Base-by-base conservation (phyloP, 2,329 filamentous ascomycete genomes). In the Hymenoscyphus linearis region DNA sequence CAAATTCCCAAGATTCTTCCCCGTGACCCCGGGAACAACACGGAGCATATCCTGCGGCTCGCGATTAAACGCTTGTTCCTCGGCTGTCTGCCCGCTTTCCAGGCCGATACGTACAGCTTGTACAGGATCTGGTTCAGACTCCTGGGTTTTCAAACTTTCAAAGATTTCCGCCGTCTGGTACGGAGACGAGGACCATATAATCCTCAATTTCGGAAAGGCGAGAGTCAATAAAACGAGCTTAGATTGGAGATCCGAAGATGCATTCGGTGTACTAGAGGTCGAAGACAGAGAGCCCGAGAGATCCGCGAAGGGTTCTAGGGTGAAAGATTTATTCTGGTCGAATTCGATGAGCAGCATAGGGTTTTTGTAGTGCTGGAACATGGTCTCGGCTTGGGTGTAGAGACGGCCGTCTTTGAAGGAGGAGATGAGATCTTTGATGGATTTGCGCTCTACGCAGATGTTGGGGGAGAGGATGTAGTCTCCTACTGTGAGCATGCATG, bases 121-220 rank as follows among this genome's bases (percentile, higher is more conserved):
- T 37, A 96, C 82, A 1, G 95, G 95, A 73, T 99, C 93, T 0
- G 95, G 95, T 75, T 99, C 95, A 2, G 87, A 81, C 68, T 93
- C 89, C 69, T 92, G 88, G 67, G 91, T 89, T 78, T 99, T 99
- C 59, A 99, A 83, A 67, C 91, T 88, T 69, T 93, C 88, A 73
- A 99, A 98, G 64, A 99, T 98, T 77, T 98, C 93, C 1, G 95
- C 95, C 0, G 95, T 98, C 74, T 99, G 93, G 72, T 96, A 96
- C 0, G 95, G 93, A 12, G 88, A 92, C 9, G 85, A 90, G 9
- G 90, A 95, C 95, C 95, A 99, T 68, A 99, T 91, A 68, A 99
- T 89, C 66, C 91, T 88, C 55, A 99, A 82, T 25, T 85, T 85
- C 0, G 95, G 95, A 69, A 98, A 99, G 0, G 93, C 90, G 4